Evolutionary conservation across 257 asterid species (phyloP).

Genomic region (Gentiana macrophylla): DNA sequence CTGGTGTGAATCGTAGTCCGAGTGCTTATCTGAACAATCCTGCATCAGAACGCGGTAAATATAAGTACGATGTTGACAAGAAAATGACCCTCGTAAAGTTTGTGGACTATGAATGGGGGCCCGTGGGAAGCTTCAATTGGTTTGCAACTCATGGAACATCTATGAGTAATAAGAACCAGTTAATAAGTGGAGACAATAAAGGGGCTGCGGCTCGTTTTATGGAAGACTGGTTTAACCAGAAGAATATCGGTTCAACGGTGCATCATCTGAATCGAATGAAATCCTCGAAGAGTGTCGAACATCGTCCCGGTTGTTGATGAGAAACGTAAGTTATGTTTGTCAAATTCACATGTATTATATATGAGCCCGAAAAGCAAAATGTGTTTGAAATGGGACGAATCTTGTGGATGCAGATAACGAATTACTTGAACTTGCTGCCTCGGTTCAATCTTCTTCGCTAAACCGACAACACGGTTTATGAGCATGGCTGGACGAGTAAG

Average conservation of each 20-base stretch:
- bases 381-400: no score
- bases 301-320: conserved; percentile 49
- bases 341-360: not conserved
- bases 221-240: conserved; percentile 95
- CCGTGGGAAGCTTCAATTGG: conserved; percentile 99
- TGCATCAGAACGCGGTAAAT: conserved; percentile 73
- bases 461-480: conserved; percentile 46
- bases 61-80: conserved; percentile 77
- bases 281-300: conserved; percentile 74
- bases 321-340: conserved; percentile 45
- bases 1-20: conserved; percentile 92
- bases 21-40: conserved; percentile 95
- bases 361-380: no score
- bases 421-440: conserved; percentile 83
- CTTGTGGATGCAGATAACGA: conserved; percentile 55
- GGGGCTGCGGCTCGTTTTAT: conserved; percentile 98
- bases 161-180: conserved; percentile 89
- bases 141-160: conserved; percentile 99
- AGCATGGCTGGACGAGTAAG: conserved; percentile 86
- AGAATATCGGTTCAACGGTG: conserved; percentile 18
- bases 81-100: conserved; percentile 93
- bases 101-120: conserved; percentile 88
- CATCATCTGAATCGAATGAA: conserved; percentile 11
- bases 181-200: conserved; percentile 98
- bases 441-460: conserved; percentile 68